Evolutionary conservation across 2,329 filamentous ascomycete species (phyloP), one percentile per base, ranked within the genome.

Genomic region (Pyrenochaeta sp.): DNA sequence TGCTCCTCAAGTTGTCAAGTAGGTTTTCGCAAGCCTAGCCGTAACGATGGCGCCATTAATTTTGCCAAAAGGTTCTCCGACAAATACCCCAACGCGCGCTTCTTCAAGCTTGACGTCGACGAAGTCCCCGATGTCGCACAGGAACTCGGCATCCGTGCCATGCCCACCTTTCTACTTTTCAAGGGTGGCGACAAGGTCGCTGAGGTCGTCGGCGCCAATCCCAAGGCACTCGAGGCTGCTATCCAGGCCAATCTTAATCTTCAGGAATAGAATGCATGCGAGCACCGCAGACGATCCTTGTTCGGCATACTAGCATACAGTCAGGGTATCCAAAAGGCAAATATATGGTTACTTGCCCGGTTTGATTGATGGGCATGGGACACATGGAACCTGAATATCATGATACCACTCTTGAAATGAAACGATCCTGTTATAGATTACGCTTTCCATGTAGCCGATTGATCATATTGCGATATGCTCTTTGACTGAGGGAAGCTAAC

Each of bases 101-200:
- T 97, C 80, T 87, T 87, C 84, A 95, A 97, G 85, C 82, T 97
- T 73, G 92, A 98, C 77, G 92, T 97, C 68, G 93, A 97, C 77
- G 82, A 92, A 61, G 81, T 94, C 35, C 81, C 87, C 63, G 87
- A 90, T 1, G 84, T 97, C 44, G 87, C 90, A 29, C 83, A 88
- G 69, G 87, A 95, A 73, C 87, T 95, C 60, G 86, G 86, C 61
- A 85, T 98, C 75, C 87, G 90, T 67, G 92, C 93, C 74, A 97
- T 98, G 92, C 93, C 94, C 50, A 96, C 92, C 23, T 97, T 98
- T 81, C 71, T 90, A 51, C 77, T 96, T 71, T 97, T 92, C 86
- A 90, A 92, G 84, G 78, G 88, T 65, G 92, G 90, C 62, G 76
- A 91, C 76, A 89, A 90, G 82, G 77, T 87, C 31, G 82, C 79